Percentiles rank a stretch among this genome's conserved stretches.
These are phyloP conservation scores for Lupinus albus DNA, from an alignment of 306 rosid species.

Conservation along the genomic window DNA sequence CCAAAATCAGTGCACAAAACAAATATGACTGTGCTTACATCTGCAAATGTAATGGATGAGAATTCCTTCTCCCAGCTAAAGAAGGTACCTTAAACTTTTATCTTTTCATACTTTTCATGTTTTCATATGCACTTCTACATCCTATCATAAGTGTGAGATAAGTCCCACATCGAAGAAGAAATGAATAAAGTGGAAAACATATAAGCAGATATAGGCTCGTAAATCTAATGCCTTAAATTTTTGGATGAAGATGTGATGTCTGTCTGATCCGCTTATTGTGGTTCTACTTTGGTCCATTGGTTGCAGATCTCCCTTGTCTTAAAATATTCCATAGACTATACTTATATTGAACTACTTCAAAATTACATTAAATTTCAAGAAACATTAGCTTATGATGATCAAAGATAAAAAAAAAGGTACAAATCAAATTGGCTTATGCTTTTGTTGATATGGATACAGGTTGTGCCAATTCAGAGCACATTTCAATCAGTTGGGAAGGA, in stretches of 20 bases:
- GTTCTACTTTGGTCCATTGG: too few relatives aligned
- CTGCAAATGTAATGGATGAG: slow-evolving; percentile 75
- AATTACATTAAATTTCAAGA: neutral
- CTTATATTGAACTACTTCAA: slow-evolving; percentile 4
- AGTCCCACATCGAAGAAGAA: too few relatives aligned
- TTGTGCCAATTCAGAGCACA: slow-evolving; percentile 48
- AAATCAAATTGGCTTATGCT: slow-evolving; percentile 23
- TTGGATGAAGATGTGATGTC: too few relatives aligned
- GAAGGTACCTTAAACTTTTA: slow-evolving; percentile 57
- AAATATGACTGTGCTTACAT: slow-evolving; percentile 64
- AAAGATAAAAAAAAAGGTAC: slow-evolving; percentile 5
- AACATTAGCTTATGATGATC: slow-evolving; percentile 10
- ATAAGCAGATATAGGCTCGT: too few relatives aligned
- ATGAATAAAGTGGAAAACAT: too few relatives aligned
- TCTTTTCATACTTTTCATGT: neutral
- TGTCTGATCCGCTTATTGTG: too few relatives aligned
- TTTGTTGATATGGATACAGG: slow-evolving; percentile 51
- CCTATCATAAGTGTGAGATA: neutral
- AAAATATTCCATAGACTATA: neutral
- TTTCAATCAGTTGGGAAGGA: slow-evolving; percentile 58
- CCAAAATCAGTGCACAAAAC: slow-evolving; percentile 49
- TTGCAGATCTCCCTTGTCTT: too few relatives aligned
- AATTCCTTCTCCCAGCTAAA: slow-evolving; percentile 74
- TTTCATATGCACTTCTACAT: slow-evolving; percentile 1
- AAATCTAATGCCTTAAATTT: too few relatives aligned